These are phyloP conservation scores for Suhomyces pyralidae DNA, from an alignment of 805 yeast species.

Conservation along the genomic window DNA sequence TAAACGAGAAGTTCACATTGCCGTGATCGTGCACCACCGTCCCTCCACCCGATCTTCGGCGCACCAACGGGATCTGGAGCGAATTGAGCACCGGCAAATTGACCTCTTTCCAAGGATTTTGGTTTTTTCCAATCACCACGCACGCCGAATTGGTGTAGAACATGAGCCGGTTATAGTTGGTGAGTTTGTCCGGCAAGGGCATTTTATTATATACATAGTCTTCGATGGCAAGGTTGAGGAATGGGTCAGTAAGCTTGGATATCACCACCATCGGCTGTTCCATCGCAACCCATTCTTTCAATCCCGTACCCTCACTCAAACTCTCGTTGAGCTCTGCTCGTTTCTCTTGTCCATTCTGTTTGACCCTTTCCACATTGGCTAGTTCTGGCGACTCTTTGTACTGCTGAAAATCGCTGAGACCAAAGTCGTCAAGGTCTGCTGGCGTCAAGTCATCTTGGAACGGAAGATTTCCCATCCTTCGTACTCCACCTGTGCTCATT, in stretches of 20 bases:
- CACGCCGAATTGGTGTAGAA: conserved; percentile 79
- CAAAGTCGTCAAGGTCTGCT: conserved; percentile 33
- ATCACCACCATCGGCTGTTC: conserved; percentile 52
- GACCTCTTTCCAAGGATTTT: conserved; percentile 88
- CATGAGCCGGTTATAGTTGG: conserved; percentile 51
- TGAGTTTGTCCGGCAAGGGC: conserved; percentile 37
- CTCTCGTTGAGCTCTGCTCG: background rate
- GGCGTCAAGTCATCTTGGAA: conserved; percentile 38
- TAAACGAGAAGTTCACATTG: conserved; percentile 80
- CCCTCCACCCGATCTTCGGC: conserved; percentile 93
- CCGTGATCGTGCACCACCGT: conserved; percentile 93
- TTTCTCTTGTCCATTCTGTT: background rate
- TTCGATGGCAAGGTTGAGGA: conserved; percentile 76
- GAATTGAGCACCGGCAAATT: conserved; percentile 54
- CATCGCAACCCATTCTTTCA: conserved; percentile 2
- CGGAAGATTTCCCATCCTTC: conserved; percentile 26
- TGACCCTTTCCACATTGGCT: conserved; percentile 4
- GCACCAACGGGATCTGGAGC: conserved; percentile 58
- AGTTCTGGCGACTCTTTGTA: conserved; percentile 33
- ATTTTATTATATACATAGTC: conserved; percentile 67
- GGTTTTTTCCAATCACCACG: conserved; percentile 94
- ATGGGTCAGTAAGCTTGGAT: conserved; percentile 64
- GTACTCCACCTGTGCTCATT: background rate
- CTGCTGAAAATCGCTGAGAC: conserved; percentile 37
- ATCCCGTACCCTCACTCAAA: background rate